A percentile compares a stretch with the other conserved stretches of the same genome.
Evolutionary conservation across 768 basidiomycete genomes (phyloP).

Genomic region (Pilatotrama ljubarskyi): DNA sequence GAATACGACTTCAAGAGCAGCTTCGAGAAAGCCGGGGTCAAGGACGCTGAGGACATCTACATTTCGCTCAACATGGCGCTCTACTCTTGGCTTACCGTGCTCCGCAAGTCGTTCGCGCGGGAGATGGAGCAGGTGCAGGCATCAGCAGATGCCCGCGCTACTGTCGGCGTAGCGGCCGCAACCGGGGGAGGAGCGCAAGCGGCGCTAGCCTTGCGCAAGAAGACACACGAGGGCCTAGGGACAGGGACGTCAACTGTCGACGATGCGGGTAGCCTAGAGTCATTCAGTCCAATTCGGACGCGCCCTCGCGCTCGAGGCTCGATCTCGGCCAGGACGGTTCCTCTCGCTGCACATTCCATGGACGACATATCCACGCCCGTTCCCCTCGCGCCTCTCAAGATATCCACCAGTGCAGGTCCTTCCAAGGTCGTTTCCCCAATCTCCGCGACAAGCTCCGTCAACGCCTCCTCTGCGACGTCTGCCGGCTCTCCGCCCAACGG

Average conservation of each 20-base stretch:
- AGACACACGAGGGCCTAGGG: neutral
- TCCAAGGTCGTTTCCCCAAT: conserved; percentile 8
- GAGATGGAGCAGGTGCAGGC: conserved; percentile 77
- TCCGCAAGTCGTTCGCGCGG: conserved; percentile 71
- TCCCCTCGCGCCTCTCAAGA: conserved; percentile 3
- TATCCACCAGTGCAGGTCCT: neutral
- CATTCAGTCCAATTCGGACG: neutral
- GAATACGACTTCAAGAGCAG: conserved; percentile 72
- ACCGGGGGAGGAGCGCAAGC: neutral
- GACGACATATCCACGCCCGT: neutral
- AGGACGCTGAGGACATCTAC: conserved; percentile 73
- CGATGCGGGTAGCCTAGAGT: neutral
- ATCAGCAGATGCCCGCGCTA: conserved; percentile 50
- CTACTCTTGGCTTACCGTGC: conserved; percentile 78
- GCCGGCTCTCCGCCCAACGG: neutral
- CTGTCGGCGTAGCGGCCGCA: neutral
- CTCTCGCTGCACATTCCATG: conserved; percentile 10
- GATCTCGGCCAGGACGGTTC: conserved; percentile 9
- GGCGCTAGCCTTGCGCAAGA: conserved; percentile 9
- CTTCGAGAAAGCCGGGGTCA: conserved; percentile 50
- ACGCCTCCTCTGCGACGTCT: conserved; percentile 1
- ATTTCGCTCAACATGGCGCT: conserved; percentile 82
- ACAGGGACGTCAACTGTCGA: neutral
- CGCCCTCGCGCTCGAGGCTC: conserved; percentile 10
- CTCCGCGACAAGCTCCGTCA: neutral